A percentile compares a stretch with the other conserved stretches of the same genome.
Conservation (phyloP, 106 monocot species). For the Allium sativum region DNA sequence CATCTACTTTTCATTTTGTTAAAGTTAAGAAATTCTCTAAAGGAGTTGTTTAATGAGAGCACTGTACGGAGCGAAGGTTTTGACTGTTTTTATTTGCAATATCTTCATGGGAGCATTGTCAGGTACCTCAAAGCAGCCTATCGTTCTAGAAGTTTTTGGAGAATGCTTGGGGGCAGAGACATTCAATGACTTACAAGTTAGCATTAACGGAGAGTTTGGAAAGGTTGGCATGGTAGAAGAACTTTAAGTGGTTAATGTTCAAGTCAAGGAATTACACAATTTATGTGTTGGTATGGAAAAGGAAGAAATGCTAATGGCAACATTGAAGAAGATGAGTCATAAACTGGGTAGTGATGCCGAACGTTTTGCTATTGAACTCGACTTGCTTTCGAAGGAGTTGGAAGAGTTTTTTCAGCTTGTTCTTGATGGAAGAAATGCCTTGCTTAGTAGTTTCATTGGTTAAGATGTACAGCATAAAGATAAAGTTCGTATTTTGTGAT, state of each 20-base stretch:
- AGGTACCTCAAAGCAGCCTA: constrained; percentile 23
- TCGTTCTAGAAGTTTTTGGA: constrained; percentile 37
- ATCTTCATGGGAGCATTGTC: constrained; percentile 37
- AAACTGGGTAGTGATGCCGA: constrained; percentile 23
- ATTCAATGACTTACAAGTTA: constrained; percentile 40
- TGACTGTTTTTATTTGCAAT: constrained; percentile 47
- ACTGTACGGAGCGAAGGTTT: constrained; percentile 57
- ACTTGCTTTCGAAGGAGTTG: constrained; percentile 43
- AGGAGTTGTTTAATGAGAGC: constrained; percentile 66
- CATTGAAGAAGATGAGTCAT: constrained; percentile 3
- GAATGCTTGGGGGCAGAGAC: constrained; percentile 56
- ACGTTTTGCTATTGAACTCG: constrained; percentile 28
- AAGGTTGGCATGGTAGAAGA: constrained; percentile 28
- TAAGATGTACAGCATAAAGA: constrained; percentile 3
- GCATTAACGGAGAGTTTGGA: constrained; percentile 20
- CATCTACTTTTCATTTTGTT: constrained; percentile 18
- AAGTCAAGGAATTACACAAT: constrained; percentile 21
- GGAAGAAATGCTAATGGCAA: neutral
- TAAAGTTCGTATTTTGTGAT: constrained; percentile 1
- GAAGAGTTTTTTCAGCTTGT: constrained; percentile 60
- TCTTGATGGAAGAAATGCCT: constrained; percentile 56
- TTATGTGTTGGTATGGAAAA: constrained; percentile 5
- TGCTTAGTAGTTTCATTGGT: constrained; percentile 53
- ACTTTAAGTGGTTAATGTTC: constrained; percentile 27
- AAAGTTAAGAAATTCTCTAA: constrained; percentile 67